These are phyloP conservation scores for Corynascus novoguineensis DNA, from an alignment of 495 filamentous ascomycete species.

Conservation along the genomic window DNA sequence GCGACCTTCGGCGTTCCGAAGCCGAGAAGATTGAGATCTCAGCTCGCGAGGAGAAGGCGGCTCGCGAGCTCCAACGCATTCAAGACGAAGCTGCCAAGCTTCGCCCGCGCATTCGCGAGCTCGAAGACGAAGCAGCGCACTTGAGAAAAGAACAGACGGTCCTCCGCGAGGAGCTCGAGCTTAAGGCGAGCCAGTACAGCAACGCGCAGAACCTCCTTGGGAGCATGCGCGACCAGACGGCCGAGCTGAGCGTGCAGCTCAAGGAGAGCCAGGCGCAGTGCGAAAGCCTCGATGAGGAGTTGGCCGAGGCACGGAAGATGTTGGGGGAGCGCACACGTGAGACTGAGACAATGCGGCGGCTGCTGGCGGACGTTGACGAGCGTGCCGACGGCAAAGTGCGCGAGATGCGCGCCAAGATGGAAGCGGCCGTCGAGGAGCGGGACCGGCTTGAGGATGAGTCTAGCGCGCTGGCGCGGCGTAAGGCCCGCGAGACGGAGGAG, in stretches of 20 bases:
- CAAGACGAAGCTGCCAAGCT: slow-evolving; percentile 64
- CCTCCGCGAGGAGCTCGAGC: slow-evolving; percentile 73
- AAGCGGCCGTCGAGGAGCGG: slow-evolving; percentile 81
- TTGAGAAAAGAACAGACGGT: slow-evolving; percentile 58
- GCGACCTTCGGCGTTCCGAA: slow-evolving; percentile 69
- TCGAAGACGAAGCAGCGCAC: slow-evolving; percentile 64
- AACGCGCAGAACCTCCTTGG: slow-evolving; percentile 79
- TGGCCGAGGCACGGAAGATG: slow-evolving; percentile 79
- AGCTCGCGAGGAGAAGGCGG: slow-evolving; percentile 61
- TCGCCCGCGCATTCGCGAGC: slow-evolving; percentile 56
- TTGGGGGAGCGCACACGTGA: slow-evolving; percentile 91
- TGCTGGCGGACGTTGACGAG: slow-evolving; percentile 81
- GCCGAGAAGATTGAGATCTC: slow-evolving; percentile 70
- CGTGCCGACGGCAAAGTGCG: slow-evolving; percentile 71
- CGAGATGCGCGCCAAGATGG: slow-evolving; percentile 87
- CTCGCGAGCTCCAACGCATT: slow-evolving; percentile 60
- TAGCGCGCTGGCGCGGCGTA: slow-evolving; percentile 65
- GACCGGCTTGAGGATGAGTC: slow-evolving; percentile 91
- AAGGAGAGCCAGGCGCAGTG: slow-evolving; percentile 78
- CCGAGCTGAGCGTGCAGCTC: slow-evolving; percentile 86
- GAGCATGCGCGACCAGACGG: slow-evolving; percentile 86
- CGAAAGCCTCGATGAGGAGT: slow-evolving; percentile 89
- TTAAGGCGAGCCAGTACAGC: slow-evolving; percentile 79
- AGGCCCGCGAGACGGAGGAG: slow-evolving; percentile 81
- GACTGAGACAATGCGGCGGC: slow-evolving; percentile 86